Conservation (phyloP, 1,284 basidiomycete genomes). For the Cryptococcus wingfieldii region DNA sequence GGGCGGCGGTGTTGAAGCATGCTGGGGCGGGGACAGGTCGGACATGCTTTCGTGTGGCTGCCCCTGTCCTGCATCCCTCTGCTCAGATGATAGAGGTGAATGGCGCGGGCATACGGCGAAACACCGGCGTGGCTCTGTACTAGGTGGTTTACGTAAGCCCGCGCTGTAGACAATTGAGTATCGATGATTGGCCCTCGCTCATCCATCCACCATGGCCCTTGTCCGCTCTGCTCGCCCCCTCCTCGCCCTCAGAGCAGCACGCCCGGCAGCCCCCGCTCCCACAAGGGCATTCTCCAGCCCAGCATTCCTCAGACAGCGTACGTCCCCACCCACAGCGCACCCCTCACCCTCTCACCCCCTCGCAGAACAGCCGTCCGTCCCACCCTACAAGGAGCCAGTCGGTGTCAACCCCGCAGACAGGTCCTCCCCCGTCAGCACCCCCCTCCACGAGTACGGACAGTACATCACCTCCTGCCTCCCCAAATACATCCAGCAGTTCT, state of each 20-base stretch:
- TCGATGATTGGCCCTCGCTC: neutral
- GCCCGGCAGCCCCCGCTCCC: slow-evolving; percentile 9
- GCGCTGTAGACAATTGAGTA: too few relatives aligned
- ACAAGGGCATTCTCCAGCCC: slow-evolving; percentile 29
- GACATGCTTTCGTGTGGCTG: neutral
- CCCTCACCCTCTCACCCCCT: neutral
- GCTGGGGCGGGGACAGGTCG: too few relatives aligned
- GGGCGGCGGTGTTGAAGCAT: neutral
- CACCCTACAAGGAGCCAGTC: slow-evolving; percentile 79
- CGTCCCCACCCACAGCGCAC: slow-evolving; percentile 1
- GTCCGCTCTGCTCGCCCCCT: slow-evolving; percentile 25
- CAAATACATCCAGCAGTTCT: slow-evolving; percentile 95
- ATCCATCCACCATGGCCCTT: slow-evolving; percentile 29
- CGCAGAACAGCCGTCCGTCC: slow-evolving; percentile 50
- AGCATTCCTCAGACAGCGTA: slow-evolving; percentile 25
- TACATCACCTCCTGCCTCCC: slow-evolving; percentile 86
- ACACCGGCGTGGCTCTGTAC: too few relatives aligned
- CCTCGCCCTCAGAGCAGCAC: slow-evolving; percentile 20
- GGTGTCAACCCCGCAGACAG: slow-evolving; percentile 76
- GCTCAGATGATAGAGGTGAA: neutral
- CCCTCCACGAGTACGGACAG: slow-evolving; percentile 81
- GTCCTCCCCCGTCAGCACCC: slow-evolving; percentile 65
- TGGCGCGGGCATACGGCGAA: neutral
- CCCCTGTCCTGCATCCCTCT: neutral
- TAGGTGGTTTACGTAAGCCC: too few relatives aligned